Evolutionary conservation across 495 filamentous ascomycete genomes (phyloP), one percentile per base, ranked within the genome.

Genomic region (Thermochaetoides thermophila): DNA sequence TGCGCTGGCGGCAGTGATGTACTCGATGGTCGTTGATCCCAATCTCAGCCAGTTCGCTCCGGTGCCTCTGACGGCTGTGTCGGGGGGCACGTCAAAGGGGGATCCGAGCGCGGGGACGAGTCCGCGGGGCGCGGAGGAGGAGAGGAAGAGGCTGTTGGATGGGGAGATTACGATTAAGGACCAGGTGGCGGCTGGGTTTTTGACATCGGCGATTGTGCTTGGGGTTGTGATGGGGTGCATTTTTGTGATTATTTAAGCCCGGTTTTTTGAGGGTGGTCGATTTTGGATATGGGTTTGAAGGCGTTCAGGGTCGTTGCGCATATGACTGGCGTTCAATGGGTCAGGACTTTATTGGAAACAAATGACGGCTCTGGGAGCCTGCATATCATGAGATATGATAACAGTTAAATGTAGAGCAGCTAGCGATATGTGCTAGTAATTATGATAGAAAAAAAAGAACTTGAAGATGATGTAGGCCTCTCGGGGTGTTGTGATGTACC

Each of bases 1-100:
- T 36, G 76, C 76, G 4, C 53, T 89, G 21, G 69, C 69, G 17
- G 73, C 74, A 1, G 63, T 91, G 24, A 71, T 77, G 54, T 68
- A 76, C 6, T 73, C 70, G 19, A 50, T 81, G 4, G 61, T 70
- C 42, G 55, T 56, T 39, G 43, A 49, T 9, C 21, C 21, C 40
- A 44, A 49, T 9, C n/a, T n/a, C n/a, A n/a, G n/a, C n/a, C n/a
- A n/a, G n/a, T n/a, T n/a, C n/a, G 47, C 48, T 5, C 39, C 57
- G 9, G 51, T 55, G 0, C 75, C 77, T 1, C 51, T 68, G 12
- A 82, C 76, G 1, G 50, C 61, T 1, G 46, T 58, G 0, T 70
- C 55, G 2, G 79, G 78, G 5, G 78, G 78, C n/a, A 81, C 69
- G 0, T 79, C 74, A 6, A 61, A 64, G 39, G 70, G 75, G 16